Percentiles rank a stretch among this genome's conserved stretches.
Evolutionary conservation across 2,329 filamentous ascomycete species (phyloP).

Genomic region (Torrubiella hemipterigena): DNA sequence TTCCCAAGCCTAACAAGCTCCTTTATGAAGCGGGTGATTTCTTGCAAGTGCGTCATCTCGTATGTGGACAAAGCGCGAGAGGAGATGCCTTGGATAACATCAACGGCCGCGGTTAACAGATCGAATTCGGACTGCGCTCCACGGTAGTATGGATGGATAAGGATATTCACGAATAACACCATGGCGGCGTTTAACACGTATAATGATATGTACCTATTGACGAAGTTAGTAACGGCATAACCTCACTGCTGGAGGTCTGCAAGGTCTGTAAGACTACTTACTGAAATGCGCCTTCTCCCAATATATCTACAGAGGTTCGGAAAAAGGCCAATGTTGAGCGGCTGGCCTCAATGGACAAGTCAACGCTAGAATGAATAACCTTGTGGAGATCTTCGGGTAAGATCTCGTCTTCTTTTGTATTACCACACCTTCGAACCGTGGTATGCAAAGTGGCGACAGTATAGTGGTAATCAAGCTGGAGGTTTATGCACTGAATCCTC

Average conservation of each 20-base stretch:
- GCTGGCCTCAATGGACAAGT: slow-evolving; percentile 11
- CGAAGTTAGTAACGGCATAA: not conserved
- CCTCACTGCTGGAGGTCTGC: not conserved
- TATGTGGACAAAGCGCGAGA: not conserved
- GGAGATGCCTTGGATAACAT: slow-evolving; percentile 3
- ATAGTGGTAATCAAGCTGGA: slow-evolving; percentile 11
- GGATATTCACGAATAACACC: slow-evolving; percentile 7
- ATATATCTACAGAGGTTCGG: not conserved
- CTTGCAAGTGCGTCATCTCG: slow-evolving; percentile 3
- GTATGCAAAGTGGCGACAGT: slow-evolving; percentile 9
- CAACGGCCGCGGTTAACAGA: slow-evolving; percentile 5
- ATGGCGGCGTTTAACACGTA: slow-evolving; percentile 7
- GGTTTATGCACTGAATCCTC: slow-evolving; percentile 2
- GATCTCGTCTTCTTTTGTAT: slow-evolving; percentile 2
- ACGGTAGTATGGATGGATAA: slow-evolving; percentile 3
- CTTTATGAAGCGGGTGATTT: slow-evolving; percentile 4
- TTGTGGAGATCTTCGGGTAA: slow-evolving; percentile 10
- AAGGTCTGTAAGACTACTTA: not conserved
- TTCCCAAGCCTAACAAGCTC: slow-evolving; percentile 5
- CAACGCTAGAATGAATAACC: slow-evolving; percentile 12
- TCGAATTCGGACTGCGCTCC: slow-evolving; percentile 9
- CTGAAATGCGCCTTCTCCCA: not conserved
- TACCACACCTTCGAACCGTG: slow-evolving; percentile 10
- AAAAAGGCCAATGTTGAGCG: slow-evolving; percentile 10
- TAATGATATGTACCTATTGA: slow-evolving; percentile 4